Evolutionary conservation across 2,329 filamentous ascomycete genomes (phyloP), one percentile per base, ranked within the genome.

Genomic region (Ophiognomonia clavigignenti-juglandacearum): DNA sequence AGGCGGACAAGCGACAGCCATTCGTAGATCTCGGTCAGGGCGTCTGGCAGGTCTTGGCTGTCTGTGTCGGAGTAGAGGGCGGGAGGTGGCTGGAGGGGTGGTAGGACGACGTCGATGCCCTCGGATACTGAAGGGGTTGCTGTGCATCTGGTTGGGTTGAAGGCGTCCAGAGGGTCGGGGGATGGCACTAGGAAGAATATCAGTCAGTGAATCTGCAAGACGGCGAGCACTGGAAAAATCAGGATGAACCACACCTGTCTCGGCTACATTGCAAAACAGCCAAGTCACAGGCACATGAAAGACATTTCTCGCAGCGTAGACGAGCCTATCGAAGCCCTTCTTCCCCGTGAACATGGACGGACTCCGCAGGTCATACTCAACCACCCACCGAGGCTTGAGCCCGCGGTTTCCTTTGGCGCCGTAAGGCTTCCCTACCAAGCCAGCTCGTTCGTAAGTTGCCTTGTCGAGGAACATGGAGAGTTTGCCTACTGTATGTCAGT

Each of bases 311-410:
- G 83, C 89, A 13, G 89, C 88, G 73, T 87, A 87, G 6, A 84
- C 63, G 13, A 96, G 70, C 38, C 88, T 75, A 53, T 91, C 84
- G 58, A 95, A 96, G 0, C 83, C 85, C 54, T 86, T 90, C 63
- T 89, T 93, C 4, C 90, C 90, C 45, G 83, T 84, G 7, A 88
- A 64, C 88, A 96, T 96, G 0, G 83, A 83, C 1, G 83, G 77
- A 5, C 75, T 71, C 16, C 83, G 78, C 23, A 98, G 75, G 50
- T 97, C 83, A 42, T 86, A 73, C 56, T 92, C 81, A 38, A 97
- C 78, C 23, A 84, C 63, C 76, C 86, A 97, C 65, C 88, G 75
- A 45, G 82, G 78, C 60, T 86, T 89, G 39, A 78, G 59, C 1
- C 75, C 74, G 18, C 80, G 70, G 50, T 71, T 73, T 6, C 79